phyloP scores from a whole-genome alignment of 345 rosid species.

The Ceriops decandra region DNA sequence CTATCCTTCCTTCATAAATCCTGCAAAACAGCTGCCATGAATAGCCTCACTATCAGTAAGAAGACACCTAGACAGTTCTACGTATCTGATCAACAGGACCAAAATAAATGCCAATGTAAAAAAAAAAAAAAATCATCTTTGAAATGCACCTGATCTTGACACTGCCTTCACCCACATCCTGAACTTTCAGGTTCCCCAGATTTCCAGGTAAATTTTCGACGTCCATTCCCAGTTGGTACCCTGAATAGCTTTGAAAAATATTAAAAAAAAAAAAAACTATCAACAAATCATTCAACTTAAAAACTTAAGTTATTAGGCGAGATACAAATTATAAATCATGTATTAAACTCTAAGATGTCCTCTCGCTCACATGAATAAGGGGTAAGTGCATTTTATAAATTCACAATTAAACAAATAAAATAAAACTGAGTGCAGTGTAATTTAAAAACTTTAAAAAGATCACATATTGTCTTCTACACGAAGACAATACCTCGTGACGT shows the following conservation, averaged over 20 bases:
- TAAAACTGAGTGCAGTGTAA: no score
- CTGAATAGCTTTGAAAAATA: slow-evolving; percentile 51
- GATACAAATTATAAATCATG: no score
- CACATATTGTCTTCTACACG: no score
- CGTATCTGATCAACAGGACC: not conserved
- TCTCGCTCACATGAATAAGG: no score
- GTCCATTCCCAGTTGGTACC: slow-evolving; percentile 47
- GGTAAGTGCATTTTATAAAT: no score
- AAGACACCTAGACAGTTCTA: slow-evolving; percentile 6
- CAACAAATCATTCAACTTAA: not conserved
- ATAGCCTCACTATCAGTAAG: slow-evolving; percentile 28
- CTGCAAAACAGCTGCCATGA: slow-evolving; percentile 64
- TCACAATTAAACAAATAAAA: no score
- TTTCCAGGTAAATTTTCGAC: slow-evolving; percentile 37
- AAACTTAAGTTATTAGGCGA: not conserved
- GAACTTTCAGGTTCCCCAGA: slow-evolving; percentile 54
- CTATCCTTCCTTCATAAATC: slow-evolving; percentile 89
- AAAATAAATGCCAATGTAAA: not conserved
- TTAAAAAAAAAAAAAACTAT: not conserved
- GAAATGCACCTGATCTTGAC: slow-evolving; percentile 68
- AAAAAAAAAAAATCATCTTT: not conserved
- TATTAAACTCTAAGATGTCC: no score
- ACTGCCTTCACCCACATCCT: slow-evolving; percentile 85
- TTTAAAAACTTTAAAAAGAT: no score
- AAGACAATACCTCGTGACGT: slow-evolving; percentile 59